Percentiles rank a stretch among this genome's conserved stretches.
phyloP scores from a whole-genome alignment of 257 asterid genomes.

The Solanum virginianum region DNA sequence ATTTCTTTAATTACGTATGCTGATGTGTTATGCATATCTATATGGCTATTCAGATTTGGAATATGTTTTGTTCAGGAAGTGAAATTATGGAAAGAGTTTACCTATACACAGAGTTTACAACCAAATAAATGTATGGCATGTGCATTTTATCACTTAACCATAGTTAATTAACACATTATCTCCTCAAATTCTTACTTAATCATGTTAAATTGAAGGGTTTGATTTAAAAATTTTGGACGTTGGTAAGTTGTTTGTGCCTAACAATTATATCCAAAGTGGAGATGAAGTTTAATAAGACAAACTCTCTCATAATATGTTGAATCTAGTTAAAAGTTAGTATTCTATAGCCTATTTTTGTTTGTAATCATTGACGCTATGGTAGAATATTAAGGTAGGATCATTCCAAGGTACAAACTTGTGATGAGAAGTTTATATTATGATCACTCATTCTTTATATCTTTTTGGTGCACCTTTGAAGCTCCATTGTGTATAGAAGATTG shows the following conservation, averaged over 20 bases:
- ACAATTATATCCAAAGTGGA: background rate
- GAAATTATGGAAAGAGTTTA: background rate
- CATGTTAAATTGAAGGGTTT: background rate
- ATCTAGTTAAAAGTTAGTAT: background rate
- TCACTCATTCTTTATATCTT: background rate
- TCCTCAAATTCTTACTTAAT: background rate
- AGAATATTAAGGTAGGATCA: background rate
- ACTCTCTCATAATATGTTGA: background rate
- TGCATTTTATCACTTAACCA: background rate
- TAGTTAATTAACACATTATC: background rate
- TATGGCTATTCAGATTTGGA: background rate
- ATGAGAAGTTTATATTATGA: background rate
- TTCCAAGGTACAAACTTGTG: background rate
- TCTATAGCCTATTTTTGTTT: background rate
- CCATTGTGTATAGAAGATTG: background rate
- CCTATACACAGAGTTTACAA: background rate
- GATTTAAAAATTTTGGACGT: background rate
- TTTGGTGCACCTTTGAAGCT: background rate
- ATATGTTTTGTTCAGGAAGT: background rate
- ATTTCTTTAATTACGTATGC: background rate
- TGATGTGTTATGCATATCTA: background rate
- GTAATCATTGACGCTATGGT: background rate
- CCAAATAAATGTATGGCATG: background rate
- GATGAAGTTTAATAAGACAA: background rate
- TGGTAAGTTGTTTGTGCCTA: background rate